Conservation (phyloP, 108 stramenopile genomes). For the Cyclotella cryptica region DNA sequence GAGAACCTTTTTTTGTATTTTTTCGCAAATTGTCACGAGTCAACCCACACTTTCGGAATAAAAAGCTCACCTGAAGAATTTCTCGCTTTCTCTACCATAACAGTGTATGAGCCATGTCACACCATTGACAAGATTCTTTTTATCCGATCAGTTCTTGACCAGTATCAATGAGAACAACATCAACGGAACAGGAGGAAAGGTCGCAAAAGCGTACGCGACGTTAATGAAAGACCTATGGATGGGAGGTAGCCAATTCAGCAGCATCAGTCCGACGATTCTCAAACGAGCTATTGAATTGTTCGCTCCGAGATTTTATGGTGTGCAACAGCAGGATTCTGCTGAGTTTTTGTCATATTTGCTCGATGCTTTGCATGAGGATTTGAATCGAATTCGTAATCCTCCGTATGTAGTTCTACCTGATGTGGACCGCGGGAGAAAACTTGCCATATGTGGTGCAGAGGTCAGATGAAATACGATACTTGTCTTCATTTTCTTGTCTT, state of each 20-base stretch:
- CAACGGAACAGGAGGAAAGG: constrained; percentile 83
- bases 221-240: constrained; percentile 81
- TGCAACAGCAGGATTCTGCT: constrained; percentile 91
- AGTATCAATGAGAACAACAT: constrained; percentile 82
- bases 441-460: constrained; percentile 71
- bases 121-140: constrained; percentile 89
- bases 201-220: constrained; percentile 78
- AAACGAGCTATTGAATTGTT: constrained; percentile 81
- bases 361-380: constrained; percentile 96
- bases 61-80: not conserved
- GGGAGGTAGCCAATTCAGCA: constrained; percentile 31
- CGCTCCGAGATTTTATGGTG: constrained; percentile 78
- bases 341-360: constrained; percentile 93
- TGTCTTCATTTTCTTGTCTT: not conserved
- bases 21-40: too few relatives aligned
- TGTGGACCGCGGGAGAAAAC: constrained; percentile 65
- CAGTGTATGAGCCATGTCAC: constrained; percentile 85
- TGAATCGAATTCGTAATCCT: constrained; percentile 91
- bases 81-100: not conserved
- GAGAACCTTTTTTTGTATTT: constrained; percentile 4
- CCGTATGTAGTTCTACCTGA: constrained; percentile 92
- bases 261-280: constrained; percentile 63
- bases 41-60: too few relatives aligned
- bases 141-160: constrained; percentile 62
- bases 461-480: constrained; percentile 14